Percentiles rank a stretch among this genome's conserved stretches.
Conservation (phyloP, 108 stramenopile species). For the Chaetoceros muelleri region DNA sequence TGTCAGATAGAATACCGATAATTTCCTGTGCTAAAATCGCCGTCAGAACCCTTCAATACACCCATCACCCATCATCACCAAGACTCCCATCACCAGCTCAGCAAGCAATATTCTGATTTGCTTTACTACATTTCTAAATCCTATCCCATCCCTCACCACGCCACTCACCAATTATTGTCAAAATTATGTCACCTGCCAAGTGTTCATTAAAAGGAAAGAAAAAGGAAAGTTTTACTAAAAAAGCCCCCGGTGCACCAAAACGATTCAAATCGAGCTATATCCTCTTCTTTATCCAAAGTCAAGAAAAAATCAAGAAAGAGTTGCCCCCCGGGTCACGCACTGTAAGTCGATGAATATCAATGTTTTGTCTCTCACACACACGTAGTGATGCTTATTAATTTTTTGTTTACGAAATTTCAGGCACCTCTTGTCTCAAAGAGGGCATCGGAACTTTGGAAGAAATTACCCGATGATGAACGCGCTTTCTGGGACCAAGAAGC, state of each 20-base stretch:
- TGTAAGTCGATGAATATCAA: conserved; percentile 12
- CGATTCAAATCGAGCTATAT: conserved; percentile 41
- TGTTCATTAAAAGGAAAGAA: not conserved
- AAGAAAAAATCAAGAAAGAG: conserved; percentile 17
- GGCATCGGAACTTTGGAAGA: not conserved
- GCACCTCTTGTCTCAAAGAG: not conserved
- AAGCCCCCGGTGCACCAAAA: conserved; percentile 39
- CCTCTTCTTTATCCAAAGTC: conserved; percentile 28
- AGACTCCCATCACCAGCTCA: not conserved
- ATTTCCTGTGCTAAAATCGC: not conserved
- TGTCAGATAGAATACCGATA: not conserved
- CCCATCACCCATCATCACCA: not conserved
- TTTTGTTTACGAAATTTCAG: no score
- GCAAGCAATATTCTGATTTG: not conserved
- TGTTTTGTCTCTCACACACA: no score
- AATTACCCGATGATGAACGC: conserved; percentile 22
- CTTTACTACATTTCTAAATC: not conserved
- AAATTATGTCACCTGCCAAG: not conserved
- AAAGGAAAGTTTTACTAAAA: conserved; percentile 5
- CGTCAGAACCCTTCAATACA: not conserved
- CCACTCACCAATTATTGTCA: not conserved
- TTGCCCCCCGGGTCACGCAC: conserved; percentile 11
- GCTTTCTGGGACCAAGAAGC: conserved; percentile 38
- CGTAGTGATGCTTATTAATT: no score
- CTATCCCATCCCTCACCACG: no score